A percentile compares a stretch with the other conserved stretches of the same genome.
phyloP scores from a whole-genome alignment of 306 rosid genomes.

The Albizia julibrissin region DNA sequence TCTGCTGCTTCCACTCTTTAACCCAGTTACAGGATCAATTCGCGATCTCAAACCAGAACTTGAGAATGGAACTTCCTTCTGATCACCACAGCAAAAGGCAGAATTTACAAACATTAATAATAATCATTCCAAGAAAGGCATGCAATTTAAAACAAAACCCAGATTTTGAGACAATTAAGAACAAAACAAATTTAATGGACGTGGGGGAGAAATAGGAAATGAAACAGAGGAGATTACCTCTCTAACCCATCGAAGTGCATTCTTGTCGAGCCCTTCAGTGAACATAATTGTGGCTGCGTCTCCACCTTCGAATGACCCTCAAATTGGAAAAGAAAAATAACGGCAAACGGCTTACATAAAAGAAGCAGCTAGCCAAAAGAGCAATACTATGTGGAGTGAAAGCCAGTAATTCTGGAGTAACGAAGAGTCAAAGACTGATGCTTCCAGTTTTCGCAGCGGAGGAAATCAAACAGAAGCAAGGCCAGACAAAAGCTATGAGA shows the following conservation, averaged over 20 bases:
- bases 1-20: slow-evolving; percentile 55
- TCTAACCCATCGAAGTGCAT: slow-evolving; percentile 86
- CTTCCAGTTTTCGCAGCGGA: slow-evolving; percentile 8
- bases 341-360: not conserved
- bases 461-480: slow-evolving; percentile 24
- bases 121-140: not conserved
- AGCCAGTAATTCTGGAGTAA: not conserved
- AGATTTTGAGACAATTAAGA: not conserved
- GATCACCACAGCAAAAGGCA: not conserved
- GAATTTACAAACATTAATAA: not conserved
- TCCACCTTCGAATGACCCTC: slow-evolving; percentile 28
- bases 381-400: not conserved
- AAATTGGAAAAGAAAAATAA: not conserved
- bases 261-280: slow-evolving; percentile 85
- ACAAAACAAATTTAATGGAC: not conserved
- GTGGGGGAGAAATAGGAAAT: not conserved
- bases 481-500: not conserved
- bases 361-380: not conserved
- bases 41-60: slow-evolving; percentile 52
- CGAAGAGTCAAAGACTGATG: not conserved
- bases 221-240: slow-evolving; percentile 55
- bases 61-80: slow-evolving; percentile 34
- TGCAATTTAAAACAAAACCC: not conserved
- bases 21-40: slow-evolving; percentile 56
- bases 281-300: slow-evolving; percentile 52